phyloP scores from a whole-genome alignment of 2,329 filamentous ascomycete genomes.

The Emmonsia crescens region DNA sequence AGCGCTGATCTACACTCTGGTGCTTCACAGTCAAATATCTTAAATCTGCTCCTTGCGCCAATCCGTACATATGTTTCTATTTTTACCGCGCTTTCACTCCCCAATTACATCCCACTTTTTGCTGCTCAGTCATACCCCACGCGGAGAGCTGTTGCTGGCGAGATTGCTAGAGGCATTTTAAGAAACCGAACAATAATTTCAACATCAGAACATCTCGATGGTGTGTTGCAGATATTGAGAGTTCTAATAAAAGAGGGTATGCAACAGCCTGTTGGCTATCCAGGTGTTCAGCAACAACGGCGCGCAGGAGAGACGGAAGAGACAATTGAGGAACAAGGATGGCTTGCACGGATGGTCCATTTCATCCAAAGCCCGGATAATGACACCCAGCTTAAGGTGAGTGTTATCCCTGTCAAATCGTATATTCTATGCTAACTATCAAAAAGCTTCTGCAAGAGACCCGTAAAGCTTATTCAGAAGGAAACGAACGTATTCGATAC shows the following conservation, averaged over 20 bases:
- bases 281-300: conserved; percentile 62
- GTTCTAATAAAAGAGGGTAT: conserved; percentile 91
- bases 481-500: conserved; percentile 90
- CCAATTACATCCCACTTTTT: conserved; percentile 81
- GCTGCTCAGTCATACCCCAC: conserved; percentile 90
- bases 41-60: conserved; percentile 82
- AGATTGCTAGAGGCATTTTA: conserved; percentile 73
- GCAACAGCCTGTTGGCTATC: conserved; percentile 72
- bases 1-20: conserved; percentile 90
- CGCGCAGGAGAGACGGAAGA: conserved; percentile 83
- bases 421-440: conserved; percentile 11
- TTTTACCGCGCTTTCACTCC: conserved; percentile 89
- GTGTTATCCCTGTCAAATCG: neutral
- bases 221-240: conserved; percentile 75
- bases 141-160: conserved; percentile 77
- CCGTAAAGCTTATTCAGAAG: conserved; percentile 76
- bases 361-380: conserved; percentile 74
- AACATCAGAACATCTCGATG: conserved; percentile 69
- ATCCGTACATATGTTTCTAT: conserved; percentile 83
- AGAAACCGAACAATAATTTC: conserved; percentile 70
- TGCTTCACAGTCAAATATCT: conserved; percentile 74
- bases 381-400: conserved; percentile 76
- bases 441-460: conserved; percentile 67
- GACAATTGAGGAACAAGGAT: conserved; percentile 95
- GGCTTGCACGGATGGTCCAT: conserved; percentile 87